phyloP scores from a whole-genome alignment of 306 rosid genomes.

The Argentina anserina region DNA sequence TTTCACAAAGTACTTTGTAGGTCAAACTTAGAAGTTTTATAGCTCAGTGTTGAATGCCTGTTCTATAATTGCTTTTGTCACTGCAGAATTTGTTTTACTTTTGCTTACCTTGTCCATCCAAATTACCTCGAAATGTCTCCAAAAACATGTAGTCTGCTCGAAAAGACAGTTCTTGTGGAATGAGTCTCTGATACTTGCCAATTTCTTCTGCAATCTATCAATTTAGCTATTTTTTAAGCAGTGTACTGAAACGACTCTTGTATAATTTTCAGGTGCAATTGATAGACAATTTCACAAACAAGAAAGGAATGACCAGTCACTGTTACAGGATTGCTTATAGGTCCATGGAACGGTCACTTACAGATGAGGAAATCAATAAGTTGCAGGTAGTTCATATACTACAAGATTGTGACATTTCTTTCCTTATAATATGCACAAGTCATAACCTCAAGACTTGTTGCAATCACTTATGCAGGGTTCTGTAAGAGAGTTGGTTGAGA shows the following conservation, averaged over 20 bases:
- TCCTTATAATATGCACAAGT: no score
- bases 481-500: slow-evolving; percentile 43
- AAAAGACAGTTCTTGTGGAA: not conserved
- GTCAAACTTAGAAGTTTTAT: no score
- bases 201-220: not conserved
- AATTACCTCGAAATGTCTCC: no score
- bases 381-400: slow-evolving; percentile 30
- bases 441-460: not conserved
- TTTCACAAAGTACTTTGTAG: not conserved
- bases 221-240: not conserved
- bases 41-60: not conserved
- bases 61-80: not conserved
- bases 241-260: not conserved
- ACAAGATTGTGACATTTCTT: not conserved
- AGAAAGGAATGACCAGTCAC: slow-evolving; percentile 95
- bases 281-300: slow-evolving; percentile 94
- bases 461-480: slow-evolving; percentile 27
- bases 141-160: no score
- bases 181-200: slow-evolving; percentile 2
- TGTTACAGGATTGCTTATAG: slow-evolving; percentile 91
- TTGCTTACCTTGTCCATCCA: not conserved
- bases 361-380: slow-evolving; percentile 86
- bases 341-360: slow-evolving; percentile 95
- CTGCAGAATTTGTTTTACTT: not conserved
- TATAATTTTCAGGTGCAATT: slow-evolving; percentile 57